Conservation (phyloP, 1,139 yeast genomes). For the Hansenula lynferdii region DNA sequence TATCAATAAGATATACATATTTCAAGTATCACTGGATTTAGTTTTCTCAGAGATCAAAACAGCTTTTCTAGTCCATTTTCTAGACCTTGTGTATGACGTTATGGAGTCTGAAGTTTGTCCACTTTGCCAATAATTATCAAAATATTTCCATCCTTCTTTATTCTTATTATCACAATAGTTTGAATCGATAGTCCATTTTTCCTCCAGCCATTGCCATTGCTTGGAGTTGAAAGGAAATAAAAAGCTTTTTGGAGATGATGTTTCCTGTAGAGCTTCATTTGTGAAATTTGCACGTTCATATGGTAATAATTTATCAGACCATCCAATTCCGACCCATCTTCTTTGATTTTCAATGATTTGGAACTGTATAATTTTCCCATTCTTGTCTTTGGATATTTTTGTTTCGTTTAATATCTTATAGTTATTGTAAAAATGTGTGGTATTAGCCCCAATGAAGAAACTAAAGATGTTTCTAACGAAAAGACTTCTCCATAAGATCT, state of each 20-base stretch:
- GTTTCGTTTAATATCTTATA: constrained; percentile 35
- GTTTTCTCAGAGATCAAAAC: constrained; percentile 32
- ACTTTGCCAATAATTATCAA: constrained; percentile 47
- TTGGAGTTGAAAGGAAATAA: constrained; percentile 46
- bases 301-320: constrained; percentile 48
- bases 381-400: constrained; percentile 37
- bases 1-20: no score
- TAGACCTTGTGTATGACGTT: constrained; percentile 42
- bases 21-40: neutral
- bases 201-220: constrained; percentile 55
- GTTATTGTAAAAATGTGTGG: constrained; percentile 15
- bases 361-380: constrained; percentile 44
- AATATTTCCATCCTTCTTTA: constrained; percentile 49
- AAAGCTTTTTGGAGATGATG: constrained; percentile 35
- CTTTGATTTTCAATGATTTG: constrained; percentile 54
- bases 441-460: constrained; percentile 41
- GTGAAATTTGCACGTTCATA: constrained; percentile 47
- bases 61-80: constrained; percentile 46
- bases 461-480: constrained; percentile 38
- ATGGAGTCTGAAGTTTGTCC: constrained; percentile 39
- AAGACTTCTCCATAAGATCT: constrained; percentile 51
- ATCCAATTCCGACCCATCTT: constrained; percentile 59
- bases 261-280: constrained; percentile 35
- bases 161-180: constrained; percentile 32
- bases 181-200: constrained; percentile 41